Base-by-base conservation (phyloP, 2,329 filamentous ascomycete species). In the Trichoderma sp. region DNA sequence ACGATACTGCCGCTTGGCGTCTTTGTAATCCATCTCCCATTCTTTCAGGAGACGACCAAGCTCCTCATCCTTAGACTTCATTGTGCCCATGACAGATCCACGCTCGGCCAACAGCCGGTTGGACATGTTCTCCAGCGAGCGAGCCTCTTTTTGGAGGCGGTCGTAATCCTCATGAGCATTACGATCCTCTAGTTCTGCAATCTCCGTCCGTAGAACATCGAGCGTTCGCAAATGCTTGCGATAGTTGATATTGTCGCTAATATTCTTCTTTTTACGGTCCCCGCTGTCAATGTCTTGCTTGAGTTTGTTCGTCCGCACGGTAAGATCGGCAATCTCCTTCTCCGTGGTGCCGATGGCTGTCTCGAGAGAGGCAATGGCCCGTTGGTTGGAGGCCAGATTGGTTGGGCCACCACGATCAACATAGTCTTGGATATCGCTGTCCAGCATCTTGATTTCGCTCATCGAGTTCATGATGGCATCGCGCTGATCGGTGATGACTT, bases 161-260 rank as follows among this genome's bases (percentile, higher is more conserved):
- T 91, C 88, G 75, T 93, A 93, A 81, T 98, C 94, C 57, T 92
- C 92, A 74, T 93, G 91, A 1, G 94, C 94, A 78, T 96, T 93
- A 74, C 94, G 91, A 12, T 87, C 86, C 80, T 95, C 90, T 6
- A 99, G 86, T 72, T 93, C 88, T 53, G 84, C 81, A 74, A 99
- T 95, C 73, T 96, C 92, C 20, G 81, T 80, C 69, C 88, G 84
- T 7, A 98, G 87, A 4, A 84, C 84, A 55, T 93, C 87, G 2
- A 98, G 85, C 47, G 91, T 87, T 69, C 90, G 88, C 70, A 90
- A 85, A 73, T 93, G 91, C 78, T 92, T 91, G 71, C 96, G 92
- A 79, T 94, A 97, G 73, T 91, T 91, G 66, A 98, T 84, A 77
- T 99, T 99, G 79, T 98, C 94, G 26, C 86, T 86, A 76, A 99